phyloP scores from a whole-genome alignment of 2,329 filamentous ascomycete species.

The Verticillium klebahnii region DNA sequence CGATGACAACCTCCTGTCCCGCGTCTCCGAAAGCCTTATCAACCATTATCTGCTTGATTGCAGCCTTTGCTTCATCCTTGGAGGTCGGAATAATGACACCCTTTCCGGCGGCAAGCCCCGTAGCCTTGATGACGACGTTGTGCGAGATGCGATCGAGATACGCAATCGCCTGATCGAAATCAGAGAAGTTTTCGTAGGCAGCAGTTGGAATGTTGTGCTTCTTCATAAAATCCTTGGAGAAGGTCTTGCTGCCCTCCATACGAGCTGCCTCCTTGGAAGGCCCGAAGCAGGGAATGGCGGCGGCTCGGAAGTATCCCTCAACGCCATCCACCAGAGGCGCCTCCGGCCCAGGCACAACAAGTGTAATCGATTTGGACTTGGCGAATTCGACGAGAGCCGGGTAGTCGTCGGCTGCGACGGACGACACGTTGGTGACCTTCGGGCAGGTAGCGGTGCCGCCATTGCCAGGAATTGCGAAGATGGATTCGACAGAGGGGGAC shows the following conservation, averaged over 20 bases:
- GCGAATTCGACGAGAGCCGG: conserved; percentile 57
- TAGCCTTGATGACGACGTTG: conserved; percentile 69
- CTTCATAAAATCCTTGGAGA: conserved; percentile 77
- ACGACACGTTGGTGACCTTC: conserved; percentile 54
- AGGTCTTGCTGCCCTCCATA: conserved; percentile 76
- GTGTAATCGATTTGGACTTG: conserved; percentile 54
- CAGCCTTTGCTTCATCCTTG: conserved; percentile 57
- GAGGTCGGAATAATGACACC: conserved; percentile 36
- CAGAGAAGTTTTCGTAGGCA: conserved; percentile 62
- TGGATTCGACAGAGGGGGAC: conserved; percentile 57
- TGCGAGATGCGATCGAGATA: conserved; percentile 58
- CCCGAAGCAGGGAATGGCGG: conserved; percentile 61
- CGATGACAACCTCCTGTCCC: conserved; percentile 67
- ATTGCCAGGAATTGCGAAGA: conserved; percentile 56
- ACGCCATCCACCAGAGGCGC: conserved; percentile 73
- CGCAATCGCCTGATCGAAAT: conserved; percentile 51
- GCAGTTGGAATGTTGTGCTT: conserved; percentile 70
- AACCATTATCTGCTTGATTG: conserved; percentile 64
- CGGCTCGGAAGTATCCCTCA: conserved; percentile 59
- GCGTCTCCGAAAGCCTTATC: conserved; percentile 61
- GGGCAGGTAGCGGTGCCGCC: conserved; percentile 56
- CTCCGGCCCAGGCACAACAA: conserved; percentile 72
- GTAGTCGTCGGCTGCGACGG: conserved; percentile 51
- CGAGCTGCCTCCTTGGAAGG: conserved; percentile 63
- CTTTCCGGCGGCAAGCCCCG: conserved; percentile 71